phyloP scores from a whole-genome alignment of 2,329 filamentous ascomycete genomes.

The Apiospora marii region DNA sequence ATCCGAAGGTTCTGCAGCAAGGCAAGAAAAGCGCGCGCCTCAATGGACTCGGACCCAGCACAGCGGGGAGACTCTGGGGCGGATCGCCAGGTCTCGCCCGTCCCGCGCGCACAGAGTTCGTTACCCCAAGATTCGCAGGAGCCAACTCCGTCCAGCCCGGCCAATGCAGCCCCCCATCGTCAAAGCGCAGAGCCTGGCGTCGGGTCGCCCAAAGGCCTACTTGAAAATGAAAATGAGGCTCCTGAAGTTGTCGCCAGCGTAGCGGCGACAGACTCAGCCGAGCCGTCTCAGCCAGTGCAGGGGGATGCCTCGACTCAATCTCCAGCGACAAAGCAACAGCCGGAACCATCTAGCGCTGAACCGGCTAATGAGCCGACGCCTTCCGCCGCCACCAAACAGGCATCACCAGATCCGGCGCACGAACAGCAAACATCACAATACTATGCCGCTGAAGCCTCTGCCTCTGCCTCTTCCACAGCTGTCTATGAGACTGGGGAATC shows the following conservation, averaged over 20 bases:
- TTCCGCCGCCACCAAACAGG: not conserved
- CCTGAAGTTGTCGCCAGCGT: not conserved
- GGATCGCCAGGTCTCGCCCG: not conserved
- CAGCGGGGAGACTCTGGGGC: not conserved
- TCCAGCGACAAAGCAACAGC: not conserved
- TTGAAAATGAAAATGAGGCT: not conserved
- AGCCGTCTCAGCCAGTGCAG: not conserved
- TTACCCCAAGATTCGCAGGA: constrained; percentile 5
- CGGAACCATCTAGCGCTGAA: not conserved
- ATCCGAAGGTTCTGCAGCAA: not conserved
- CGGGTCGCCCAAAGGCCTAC: not conserved
- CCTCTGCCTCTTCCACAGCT: not conserved
- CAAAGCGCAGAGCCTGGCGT: not conserved
- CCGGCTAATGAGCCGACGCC: not conserved
- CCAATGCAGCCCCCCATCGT: not conserved
- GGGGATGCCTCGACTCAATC: not conserved
- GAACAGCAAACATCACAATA: too few relatives aligned
- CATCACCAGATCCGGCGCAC: not conserved
- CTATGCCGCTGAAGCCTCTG: not conserved
- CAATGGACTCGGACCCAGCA: not conserved
- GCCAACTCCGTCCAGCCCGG: not conserved
- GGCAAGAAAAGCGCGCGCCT: not conserved
- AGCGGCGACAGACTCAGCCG: not conserved
- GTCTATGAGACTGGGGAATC: not conserved
- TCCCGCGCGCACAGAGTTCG: not conserved